Evolutionary conservation across 768 basidiomycete species (phyloP).

Genomic region (Mycena maculata): DNA sequence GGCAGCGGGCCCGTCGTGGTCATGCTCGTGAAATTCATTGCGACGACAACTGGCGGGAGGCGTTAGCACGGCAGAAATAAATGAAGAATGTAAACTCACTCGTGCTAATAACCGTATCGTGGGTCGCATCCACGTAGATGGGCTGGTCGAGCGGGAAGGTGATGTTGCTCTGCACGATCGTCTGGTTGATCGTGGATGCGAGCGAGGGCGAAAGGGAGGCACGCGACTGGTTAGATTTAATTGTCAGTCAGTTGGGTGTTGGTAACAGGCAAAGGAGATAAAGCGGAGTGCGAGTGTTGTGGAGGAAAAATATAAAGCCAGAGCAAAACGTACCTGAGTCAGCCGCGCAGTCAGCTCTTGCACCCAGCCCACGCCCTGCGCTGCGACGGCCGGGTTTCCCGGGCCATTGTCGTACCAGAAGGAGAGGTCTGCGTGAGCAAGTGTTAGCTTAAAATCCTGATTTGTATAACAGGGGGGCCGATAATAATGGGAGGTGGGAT

Average conservation of each 20-base stretch:
- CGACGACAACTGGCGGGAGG: constrained; percentile 63
- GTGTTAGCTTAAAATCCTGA: no score
- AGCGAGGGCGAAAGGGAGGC: background rate
- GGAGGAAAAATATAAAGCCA: constrained; percentile 6
- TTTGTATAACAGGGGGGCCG: no score
- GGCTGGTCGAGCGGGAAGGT: constrained; percentile 68
- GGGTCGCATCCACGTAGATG: constrained; percentile 79
- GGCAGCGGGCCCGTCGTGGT: constrained; percentile 73
- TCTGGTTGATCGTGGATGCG: constrained; percentile 76
- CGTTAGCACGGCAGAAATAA: background rate
- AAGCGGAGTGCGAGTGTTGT: no score
- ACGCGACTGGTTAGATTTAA: no score
- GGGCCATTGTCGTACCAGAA: constrained; percentile 78
- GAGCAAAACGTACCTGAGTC: constrained; percentile 67
- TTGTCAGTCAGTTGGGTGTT: no score
- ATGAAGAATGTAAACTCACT: constrained; percentile 48
- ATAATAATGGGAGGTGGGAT: no score
- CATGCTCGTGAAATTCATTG: constrained; percentile 77
- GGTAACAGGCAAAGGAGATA: no score
- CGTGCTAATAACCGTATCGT: constrained; percentile 78
- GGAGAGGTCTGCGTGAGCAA: constrained; percentile 50
- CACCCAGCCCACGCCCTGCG: constrained; percentile 74
- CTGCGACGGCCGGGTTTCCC: constrained; percentile 73
- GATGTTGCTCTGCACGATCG: constrained; percentile 63
- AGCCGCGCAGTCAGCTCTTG: constrained; percentile 80